Evolutionary conservation across 768 basidiomycete genomes (phyloP).

Genomic region (Lentinula detonsa): DNA sequence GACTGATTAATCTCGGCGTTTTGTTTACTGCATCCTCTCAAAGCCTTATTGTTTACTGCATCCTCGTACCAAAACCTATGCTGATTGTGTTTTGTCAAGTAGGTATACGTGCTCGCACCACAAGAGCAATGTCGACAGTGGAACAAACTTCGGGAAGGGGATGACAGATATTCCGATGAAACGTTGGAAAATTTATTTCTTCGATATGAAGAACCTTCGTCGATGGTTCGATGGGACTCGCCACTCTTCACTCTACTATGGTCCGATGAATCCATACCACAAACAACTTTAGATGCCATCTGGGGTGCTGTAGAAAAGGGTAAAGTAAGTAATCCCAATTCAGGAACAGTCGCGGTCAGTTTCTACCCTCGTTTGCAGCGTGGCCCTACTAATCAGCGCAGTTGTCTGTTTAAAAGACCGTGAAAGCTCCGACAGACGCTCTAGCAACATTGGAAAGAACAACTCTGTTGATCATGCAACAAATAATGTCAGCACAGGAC

Average conservation of each 20-base stretch:
- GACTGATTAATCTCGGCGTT: not conserved
- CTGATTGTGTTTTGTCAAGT: constrained; percentile 13
- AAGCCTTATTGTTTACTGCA: no score
- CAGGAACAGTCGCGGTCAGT: constrained; percentile 70
- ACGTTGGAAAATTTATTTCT: constrained; percentile 89
- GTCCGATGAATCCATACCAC: constrained; percentile 62
- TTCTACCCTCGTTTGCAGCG: constrained; percentile 2
- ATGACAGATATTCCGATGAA: constrained; percentile 49
- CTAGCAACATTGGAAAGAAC: constrained; percentile 81
- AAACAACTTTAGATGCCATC: constrained; percentile 42
- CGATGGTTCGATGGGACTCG: constrained; percentile 99
- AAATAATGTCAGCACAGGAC: constrained; percentile 61
- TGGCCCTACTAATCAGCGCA: not conserved
- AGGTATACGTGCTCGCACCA: constrained; percentile 74
- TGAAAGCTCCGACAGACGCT: constrained; percentile 84
- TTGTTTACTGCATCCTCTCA: not conserved
- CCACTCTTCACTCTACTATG: constrained; percentile 85
- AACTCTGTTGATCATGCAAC: constrained; percentile 61
- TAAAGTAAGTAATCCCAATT: constrained; percentile 80
- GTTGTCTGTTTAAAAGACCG: constrained; percentile 30
- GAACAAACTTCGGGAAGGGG: constrained; percentile 52
- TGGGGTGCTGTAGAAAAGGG: constrained; percentile 81
- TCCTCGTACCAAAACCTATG: not conserved
- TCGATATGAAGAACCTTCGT: constrained; percentile 93
- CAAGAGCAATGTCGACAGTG: constrained; percentile 73